Conservation (phyloP, 2,329 filamentous ascomycete species). For the Tolypocladium endophyticum region DNA sequence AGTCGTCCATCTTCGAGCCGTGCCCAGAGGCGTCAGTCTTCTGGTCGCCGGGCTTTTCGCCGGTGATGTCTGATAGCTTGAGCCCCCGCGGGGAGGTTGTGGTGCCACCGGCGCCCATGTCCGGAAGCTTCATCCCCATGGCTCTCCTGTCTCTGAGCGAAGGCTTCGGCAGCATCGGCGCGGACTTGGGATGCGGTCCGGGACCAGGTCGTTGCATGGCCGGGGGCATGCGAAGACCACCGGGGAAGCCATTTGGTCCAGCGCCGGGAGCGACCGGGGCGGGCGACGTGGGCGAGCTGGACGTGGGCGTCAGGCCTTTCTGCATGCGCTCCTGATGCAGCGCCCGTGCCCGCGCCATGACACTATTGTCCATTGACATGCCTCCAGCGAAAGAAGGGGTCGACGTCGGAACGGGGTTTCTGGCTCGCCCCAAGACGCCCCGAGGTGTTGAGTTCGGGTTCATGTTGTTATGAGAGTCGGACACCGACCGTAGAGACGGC, state of each 20-base stretch:
- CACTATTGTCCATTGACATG: conserved; percentile 25
- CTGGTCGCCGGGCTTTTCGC: conserved; percentile 7
- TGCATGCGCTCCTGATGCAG: conserved; percentile 36
- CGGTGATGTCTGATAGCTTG: conserved; percentile 31
- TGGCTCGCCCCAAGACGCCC: conserved; percentile 60
- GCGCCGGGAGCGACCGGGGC: conserved; percentile 20
- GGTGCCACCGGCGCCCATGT: conserved; percentile 27
- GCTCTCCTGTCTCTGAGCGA: conserved; percentile 58
- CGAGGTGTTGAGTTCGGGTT: conserved; percentile 75
- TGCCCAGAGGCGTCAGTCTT: conserved; percentile 25
- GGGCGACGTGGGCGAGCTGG: conserved; percentile 18
- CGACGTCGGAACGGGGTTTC: conserved; percentile 36
- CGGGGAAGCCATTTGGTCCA: conserved; percentile 31
- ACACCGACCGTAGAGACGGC: conserved; percentile 48
- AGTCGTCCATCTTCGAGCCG: conserved; percentile 45
- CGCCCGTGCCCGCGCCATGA: conserved; percentile 37
- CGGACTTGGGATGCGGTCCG: conserved; percentile 40
- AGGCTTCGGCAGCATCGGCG: conserved; percentile 39
- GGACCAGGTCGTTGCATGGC: conserved; percentile 33
- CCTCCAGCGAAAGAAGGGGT: conserved; percentile 22
- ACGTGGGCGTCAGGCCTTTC: conserved; percentile 25
- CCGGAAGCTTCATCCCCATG: conserved; percentile 47
- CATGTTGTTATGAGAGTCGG: conserved; percentile 53
- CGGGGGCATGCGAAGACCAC: conserved; percentile 29
- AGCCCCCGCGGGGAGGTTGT: conserved; percentile 24